A percentile compares a stretch with the other conserved stretches of the same genome.
These are phyloP conservation scores for Talaromyces sp. DNA, from an alignment of 2,329 filamentous ascomycete species.

Conservation along the genomic window DNA sequence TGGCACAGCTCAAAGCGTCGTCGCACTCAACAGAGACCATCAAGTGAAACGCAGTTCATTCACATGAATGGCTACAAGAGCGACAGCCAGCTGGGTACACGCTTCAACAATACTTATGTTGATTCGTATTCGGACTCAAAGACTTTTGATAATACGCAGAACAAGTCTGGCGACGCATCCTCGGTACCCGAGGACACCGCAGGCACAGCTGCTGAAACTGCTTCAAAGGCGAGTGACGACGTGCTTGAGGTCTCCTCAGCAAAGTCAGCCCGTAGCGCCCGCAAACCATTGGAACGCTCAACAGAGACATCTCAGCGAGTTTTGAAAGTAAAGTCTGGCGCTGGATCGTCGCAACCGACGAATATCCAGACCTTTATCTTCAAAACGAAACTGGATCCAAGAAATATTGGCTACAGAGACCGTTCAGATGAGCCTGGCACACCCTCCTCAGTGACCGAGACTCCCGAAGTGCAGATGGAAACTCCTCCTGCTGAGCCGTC, in stretches of 20 bases:
- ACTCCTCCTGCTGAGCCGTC: neutral
- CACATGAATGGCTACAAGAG: conserved; percentile 20
- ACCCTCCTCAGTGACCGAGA: conserved; percentile 11
- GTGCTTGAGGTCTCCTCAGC: conserved; percentile 4
- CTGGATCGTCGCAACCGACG: conserved; percentile 16
- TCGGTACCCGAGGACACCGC: conserved; percentile 7
- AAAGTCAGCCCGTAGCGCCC: conserved; percentile 12
- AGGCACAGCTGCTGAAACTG: neutral
- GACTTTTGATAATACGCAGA: conserved; percentile 14
- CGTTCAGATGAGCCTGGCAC: conserved; percentile 17
- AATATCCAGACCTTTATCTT: conserved; percentile 20
- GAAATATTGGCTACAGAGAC: conserved; percentile 8
- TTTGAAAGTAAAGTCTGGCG: conserved; percentile 17
- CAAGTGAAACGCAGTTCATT: conserved; percentile 17
- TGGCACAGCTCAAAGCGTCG: conserved; percentile 17
- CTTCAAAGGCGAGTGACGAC: conserved; percentile 17
- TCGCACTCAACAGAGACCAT: conserved; percentile 14
- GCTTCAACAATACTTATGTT: conserved; percentile 17
- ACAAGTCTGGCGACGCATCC: conserved; percentile 9
- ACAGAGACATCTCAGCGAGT: conserved; percentile 16
- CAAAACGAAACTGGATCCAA: conserved; percentile 16
- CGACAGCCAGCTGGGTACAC: conserved; percentile 17
- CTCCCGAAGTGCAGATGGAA: conserved; percentile 3
- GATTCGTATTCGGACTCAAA: conserved; percentile 17
- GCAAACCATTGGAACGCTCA: conserved; percentile 15